Base-by-base conservation (phyloP, 2,329 filamentous ascomycete genomes). In the Aspergillus brasiliensis region DNA sequence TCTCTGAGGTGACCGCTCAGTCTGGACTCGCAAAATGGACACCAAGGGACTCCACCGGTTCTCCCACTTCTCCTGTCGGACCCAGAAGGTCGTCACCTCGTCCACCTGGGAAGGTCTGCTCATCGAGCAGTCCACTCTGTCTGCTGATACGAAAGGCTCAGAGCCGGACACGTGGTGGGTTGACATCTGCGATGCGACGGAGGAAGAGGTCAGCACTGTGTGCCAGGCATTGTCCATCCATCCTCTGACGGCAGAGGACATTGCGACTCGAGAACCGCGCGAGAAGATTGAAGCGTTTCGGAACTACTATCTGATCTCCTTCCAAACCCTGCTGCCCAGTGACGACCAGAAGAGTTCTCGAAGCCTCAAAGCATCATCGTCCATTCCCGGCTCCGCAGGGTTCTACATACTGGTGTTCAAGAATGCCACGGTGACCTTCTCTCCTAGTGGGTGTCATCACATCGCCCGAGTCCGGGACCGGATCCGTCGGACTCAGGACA, bases 261-360 rank as follows among this genome's bases (percentile, higher is more conserved):
- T 99, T 66, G 89, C 88, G 55, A 95, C 91, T 0, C 92, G 97
- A 71, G 95, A 98, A 75, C 88, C 92, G 2, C 91, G 95, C 27
- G 95, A 98, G 79, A 98, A 99, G 81, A 96, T 99, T 59, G 95
- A 99, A 75, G 84, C 98, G 15, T 98, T 98, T 78, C 89, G 90
- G 15, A 91, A 92, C 21, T 99, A 99, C 80, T 99, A 98, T 78
- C 96, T 99, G 74, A 91, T 96, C 48, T 96, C 91, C 72, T 97
- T 98, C 82, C 88, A 93, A 56, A 96, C 93, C 0, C 5, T 98
- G 95, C 82, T 89, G 84, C 66, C 88, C 2, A 17, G 44, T 1
- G 53, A 17, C 17, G 21, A 40, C 90, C 51, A 82, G 89, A 62
- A 88, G 11, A 25, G n/a, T 34, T 28, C 23, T 15, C 21, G 34